Evolutionary conservation across 2,329 filamentous ascomycete genomes (phyloP).

Genomic region (Leptographium radiaticola): DNA sequence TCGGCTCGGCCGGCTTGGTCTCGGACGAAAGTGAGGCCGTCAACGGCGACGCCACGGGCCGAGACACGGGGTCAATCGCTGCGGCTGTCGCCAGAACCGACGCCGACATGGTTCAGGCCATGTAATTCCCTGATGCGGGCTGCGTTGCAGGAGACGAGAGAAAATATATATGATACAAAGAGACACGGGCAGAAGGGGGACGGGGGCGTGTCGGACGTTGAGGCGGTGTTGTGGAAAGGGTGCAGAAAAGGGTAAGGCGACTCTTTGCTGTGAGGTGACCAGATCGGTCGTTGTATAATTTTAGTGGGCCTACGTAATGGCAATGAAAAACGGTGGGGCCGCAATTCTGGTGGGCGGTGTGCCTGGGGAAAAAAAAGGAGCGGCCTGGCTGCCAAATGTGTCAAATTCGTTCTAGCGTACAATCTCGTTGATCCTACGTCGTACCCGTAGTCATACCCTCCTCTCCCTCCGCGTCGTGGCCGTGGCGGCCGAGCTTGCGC

Average conservation of each 20-base stretch:
- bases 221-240: neutral
- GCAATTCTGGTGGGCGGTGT: neutral
- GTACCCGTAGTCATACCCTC: no score
- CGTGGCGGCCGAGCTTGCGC: constrained; percentile 8
- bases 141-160: neutral
- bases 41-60: neutral
- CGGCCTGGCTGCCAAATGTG: no score
- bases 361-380: neutral
- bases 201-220: no score
- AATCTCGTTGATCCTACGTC: neutral
- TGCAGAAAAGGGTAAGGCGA: neutral
- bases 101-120: neutral
- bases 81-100: neutral
- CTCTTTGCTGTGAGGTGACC: no score
- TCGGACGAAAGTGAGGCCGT: neutral
- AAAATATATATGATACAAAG: no score
- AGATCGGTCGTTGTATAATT: neutral
- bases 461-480: neutral
- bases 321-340: neutral
- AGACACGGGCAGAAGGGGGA: no score
- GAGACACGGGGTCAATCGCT: neutral
- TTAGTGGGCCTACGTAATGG: neutral
- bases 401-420: neutral
- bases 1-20: neutral
- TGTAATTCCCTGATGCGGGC: neutral